Percentiles rank a stretch among this genome's conserved stretches.
These are phyloP conservation scores for Xylaria castorea DNA, from an alignment of 495 filamentous ascomycete genomes.

Conservation along the genomic window DNA sequence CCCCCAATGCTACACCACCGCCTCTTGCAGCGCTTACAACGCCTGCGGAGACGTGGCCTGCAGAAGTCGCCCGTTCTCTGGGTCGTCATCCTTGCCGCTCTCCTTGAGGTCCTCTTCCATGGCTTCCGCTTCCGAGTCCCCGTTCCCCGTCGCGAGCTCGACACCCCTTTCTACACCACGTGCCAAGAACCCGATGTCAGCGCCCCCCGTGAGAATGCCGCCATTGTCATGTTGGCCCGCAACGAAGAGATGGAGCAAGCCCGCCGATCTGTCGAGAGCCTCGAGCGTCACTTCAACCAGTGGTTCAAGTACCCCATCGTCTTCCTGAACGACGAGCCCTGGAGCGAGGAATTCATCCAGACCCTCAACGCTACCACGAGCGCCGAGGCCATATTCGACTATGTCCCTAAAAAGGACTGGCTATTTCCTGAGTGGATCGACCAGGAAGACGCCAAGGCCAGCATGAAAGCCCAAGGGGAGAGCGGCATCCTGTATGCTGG, in stretches of 20 bases:
- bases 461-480: conserved; percentile 85
- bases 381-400: conserved; percentile 79
- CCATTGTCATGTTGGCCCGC: conserved; percentile 89
- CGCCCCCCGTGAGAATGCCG: conserved; percentile 83
- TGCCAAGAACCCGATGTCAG: conserved; percentile 53
- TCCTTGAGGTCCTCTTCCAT: conserved; percentile 45
- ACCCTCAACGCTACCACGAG: conserved; percentile 80
- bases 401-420: conserved; percentile 84
- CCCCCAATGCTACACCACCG: conserved; percentile 23
- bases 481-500: conserved; percentile 93
- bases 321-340: conserved; percentile 91
- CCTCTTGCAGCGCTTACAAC: conserved; percentile 33
- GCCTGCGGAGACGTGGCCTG: conserved; percentile 38
- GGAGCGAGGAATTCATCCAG: conserved; percentile 83
- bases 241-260: conserved; percentile 92
- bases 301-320: conserved; percentile 98
- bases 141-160: conserved; percentile 45
- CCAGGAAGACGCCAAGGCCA: conserved; percentile 77
- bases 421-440: conserved; percentile 93
- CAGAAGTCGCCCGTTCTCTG: conserved; percentile 38
- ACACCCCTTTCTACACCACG: conserved; percentile 50
- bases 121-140: conserved; percentile 38
- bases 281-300: conserved; percentile 95
- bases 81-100: conserved; percentile 34
- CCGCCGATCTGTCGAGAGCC: conserved; percentile 87